phyloP scores from a whole-genome alignment of 441 rosid species.

The Hura crepitans region DNA sequence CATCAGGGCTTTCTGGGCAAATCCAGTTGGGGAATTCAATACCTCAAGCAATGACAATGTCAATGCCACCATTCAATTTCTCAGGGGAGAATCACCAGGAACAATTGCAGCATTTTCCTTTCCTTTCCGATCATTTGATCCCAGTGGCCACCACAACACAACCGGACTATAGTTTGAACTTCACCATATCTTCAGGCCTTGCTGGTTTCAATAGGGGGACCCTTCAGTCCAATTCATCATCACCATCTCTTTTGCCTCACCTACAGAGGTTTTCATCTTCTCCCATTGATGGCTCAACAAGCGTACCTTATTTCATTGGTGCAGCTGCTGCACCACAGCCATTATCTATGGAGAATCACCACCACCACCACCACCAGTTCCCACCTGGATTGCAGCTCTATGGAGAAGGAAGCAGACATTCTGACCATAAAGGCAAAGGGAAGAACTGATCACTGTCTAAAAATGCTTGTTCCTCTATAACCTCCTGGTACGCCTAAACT shows the following conservation, averaged over 20 bases:
- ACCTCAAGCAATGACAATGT: slow-evolving; percentile 36
- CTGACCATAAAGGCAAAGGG: slow-evolving; percentile 77
- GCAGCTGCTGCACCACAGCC: slow-evolving; percentile 37
- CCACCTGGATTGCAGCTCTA: slow-evolving; percentile 69
- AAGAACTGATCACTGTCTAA: slow-evolving; percentile 45
- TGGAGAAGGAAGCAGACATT: slow-evolving; percentile 60
- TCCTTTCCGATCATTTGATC: slow-evolving; percentile 69
- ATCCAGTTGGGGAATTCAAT: slow-evolving; percentile 49
- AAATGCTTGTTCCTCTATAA: slow-evolving; percentile 18
- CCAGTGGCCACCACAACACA: slow-evolving; percentile 46
- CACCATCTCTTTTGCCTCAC: slow-evolving; percentile 60
- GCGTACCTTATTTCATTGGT: slow-evolving; percentile 62
- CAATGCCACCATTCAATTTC: slow-evolving; percentile 41
- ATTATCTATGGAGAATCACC: slow-evolving; percentile 56
- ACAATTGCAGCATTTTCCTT: slow-evolving; percentile 73
- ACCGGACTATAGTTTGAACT: slow-evolving; percentile 60
- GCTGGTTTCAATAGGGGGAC: slow-evolving; percentile 99
- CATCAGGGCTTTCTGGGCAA: slow-evolving; percentile 54
- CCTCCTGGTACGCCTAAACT: slow-evolving; percentile 33
- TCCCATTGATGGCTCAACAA: slow-evolving; percentile 59
- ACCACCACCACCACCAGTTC: slow-evolving; percentile 53
- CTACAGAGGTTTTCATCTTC: slow-evolving; percentile 69
- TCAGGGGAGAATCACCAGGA: slow-evolving; percentile 45
- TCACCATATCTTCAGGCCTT: slow-evolving; percentile 74
- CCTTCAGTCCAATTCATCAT: slow-evolving; percentile 99